Conservation (phyloP, 2,329 filamentous ascomycete species). For the Colletotrichum zoysiae region DNA sequence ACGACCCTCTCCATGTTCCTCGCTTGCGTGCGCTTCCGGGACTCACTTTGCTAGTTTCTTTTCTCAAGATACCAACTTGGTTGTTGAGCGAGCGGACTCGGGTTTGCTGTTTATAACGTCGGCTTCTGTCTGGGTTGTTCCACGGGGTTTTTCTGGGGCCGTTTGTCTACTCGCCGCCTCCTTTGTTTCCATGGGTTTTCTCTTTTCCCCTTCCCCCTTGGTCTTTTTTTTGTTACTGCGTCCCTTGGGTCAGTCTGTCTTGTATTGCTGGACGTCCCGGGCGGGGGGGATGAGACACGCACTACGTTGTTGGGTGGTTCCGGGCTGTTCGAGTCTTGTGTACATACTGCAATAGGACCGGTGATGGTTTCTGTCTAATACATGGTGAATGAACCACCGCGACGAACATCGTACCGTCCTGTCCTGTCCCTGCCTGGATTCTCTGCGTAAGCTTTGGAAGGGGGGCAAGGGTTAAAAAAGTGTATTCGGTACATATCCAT, state of each 20-base stretch:
- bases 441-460: neutral
- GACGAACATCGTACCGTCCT: too few relatives aligned
- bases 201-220: too few relatives aligned
- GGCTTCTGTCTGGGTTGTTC: slow-evolving; percentile 1
- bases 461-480: neutral
- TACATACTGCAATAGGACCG: neutral
- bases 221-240: neutral
- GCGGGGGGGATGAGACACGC: neutral
- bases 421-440: neutral
- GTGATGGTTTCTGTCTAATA: neutral
- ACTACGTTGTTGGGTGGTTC: neutral
- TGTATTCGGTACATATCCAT: neutral
- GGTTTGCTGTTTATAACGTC: slow-evolving; percentile 17
- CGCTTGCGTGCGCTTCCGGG: neutral
- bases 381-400: neutral
- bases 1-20: neutral
- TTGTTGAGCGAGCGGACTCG: slow-evolving; percentile 28
- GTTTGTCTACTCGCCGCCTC: neutral
- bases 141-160: neutral
- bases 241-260: slow-evolving; percentile 1
- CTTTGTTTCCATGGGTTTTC: neutral
- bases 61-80: slow-evolving; percentile 37
- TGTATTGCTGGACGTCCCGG: neutral
- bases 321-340: neutral
- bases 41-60: slow-evolving; percentile 25